phyloP scores from a whole-genome alignment of 2,329 filamentous ascomycete genomes.

The Parafenestella ontariensis region DNA sequence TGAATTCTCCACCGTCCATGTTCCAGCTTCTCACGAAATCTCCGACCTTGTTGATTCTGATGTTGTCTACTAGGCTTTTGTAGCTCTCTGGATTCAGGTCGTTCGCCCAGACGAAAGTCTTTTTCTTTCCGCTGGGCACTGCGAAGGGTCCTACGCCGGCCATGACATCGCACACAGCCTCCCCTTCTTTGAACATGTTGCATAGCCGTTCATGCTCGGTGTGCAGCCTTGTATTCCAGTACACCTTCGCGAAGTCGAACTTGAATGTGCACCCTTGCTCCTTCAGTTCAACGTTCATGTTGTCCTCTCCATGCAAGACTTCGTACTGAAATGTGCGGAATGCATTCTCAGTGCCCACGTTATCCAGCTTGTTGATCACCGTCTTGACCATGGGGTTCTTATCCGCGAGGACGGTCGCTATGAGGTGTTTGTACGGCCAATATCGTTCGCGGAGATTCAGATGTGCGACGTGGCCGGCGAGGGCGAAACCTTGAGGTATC shows the following conservation, averaged over 20 bases:
- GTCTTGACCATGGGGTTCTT: constrained; percentile 85
- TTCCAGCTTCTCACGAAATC: constrained; percentile 80
- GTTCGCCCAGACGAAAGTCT: constrained; percentile 94
- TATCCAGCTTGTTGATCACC: constrained; percentile 94
- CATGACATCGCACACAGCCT: constrained; percentile 96
- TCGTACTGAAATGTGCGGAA: constrained; percentile 95
- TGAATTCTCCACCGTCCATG: constrained; percentile 81
- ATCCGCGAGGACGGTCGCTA: constrained; percentile 85
- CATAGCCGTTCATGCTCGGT: constrained; percentile 86
- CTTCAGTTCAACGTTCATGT: constrained; percentile 81
- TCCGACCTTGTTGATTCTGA: constrained; percentile 78
- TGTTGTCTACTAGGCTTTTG: constrained; percentile 72
- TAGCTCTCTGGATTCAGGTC: constrained; percentile 94
- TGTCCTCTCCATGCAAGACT: constrained; percentile 79
- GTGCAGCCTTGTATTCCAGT: constrained; percentile 95
- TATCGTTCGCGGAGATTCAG: constrained; percentile 87
- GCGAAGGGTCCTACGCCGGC: constrained; percentile 96
- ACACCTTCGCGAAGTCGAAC: constrained; percentile 96
- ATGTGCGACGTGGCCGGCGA: constrained; percentile 92
- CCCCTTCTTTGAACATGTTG: constrained; percentile 76
- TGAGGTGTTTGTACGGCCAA: constrained; percentile 82
- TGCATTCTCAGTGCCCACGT: constrained; percentile 82
- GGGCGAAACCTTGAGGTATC: constrained; percentile 84
- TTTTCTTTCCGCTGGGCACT: constrained; percentile 86
- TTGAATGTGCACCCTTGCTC: constrained; percentile 86